These are phyloP conservation scores for Arthrobotrys musiformis DNA, from an alignment of 2,329 filamentous ascomycete species.

Conservation along the genomic window DNA sequence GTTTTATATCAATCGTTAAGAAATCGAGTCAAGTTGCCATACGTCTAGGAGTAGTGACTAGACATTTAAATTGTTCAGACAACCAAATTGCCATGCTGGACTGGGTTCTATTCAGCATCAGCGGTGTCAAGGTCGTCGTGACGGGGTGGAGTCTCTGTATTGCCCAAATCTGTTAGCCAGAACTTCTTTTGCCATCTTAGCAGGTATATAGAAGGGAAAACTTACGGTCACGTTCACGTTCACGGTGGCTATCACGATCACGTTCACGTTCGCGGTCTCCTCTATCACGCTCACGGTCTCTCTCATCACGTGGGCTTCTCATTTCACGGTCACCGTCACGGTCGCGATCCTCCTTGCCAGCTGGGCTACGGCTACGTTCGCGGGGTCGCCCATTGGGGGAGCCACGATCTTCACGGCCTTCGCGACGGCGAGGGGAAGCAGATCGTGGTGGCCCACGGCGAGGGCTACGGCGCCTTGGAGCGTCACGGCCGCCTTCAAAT, in stretches of 20 bases:
- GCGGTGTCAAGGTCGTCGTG: conserved; percentile 97
- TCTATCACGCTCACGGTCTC: conserved; percentile 70
- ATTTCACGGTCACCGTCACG: conserved; percentile 82
- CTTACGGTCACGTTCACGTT: conserved; percentile 76
- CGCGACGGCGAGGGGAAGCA: conserved; percentile 81
- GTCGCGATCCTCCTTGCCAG: conserved; percentile 86
- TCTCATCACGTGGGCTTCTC: conserved; percentile 71
- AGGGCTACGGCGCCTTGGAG: conserved; percentile 68
- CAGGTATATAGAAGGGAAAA: conserved; percentile 64
- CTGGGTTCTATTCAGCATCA: conserved; percentile 66
- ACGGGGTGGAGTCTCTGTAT: conserved; percentile 61
- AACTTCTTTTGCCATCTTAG: conserved; percentile 49
- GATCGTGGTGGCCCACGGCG: conserved; percentile 66
- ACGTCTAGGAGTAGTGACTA: background rate
- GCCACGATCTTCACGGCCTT: conserved; percentile 66
- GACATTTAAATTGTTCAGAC: background rate
- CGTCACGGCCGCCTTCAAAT: conserved; percentile 90
- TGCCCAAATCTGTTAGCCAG: conserved; percentile 59
- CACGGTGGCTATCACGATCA: conserved; percentile 63
- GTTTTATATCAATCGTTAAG: background rate
- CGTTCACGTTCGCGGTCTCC: conserved; percentile 48
- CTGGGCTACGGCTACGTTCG: conserved; percentile 79
- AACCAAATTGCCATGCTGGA: background rate
- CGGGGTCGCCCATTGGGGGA: conserved; percentile 70
- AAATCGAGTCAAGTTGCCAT: background rate